Evolutionary conservation across 306 rosid species (phyloP).

Genomic region (Erythrophleum fordii): DNA sequence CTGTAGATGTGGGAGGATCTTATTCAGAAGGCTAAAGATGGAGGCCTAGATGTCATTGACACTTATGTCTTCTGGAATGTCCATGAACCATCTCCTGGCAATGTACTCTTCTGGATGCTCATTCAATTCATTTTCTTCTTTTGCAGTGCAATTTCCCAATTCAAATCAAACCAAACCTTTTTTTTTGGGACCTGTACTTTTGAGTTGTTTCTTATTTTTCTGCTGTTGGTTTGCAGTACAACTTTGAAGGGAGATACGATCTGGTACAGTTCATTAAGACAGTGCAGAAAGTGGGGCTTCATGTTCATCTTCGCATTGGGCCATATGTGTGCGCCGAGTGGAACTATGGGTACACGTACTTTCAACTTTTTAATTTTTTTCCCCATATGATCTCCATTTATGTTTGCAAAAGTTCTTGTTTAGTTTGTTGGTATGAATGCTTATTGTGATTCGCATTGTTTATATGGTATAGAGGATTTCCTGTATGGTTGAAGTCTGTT

Average conservation of each 20-base stretch:
- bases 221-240: slow-evolving; percentile 58
- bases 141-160: slow-evolving; percentile 15
- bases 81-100: slow-evolving; percentile 94
- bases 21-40: slow-evolving; percentile 84
- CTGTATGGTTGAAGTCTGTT: slow-evolving; percentile 96
- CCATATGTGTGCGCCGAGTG: slow-evolving; percentile 98
- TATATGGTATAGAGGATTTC: slow-evolving; percentile 74
- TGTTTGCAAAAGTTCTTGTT: slow-evolving; percentile 1
- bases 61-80: slow-evolving; percentile 96
- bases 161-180: not conserved
- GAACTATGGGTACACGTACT: slow-evolving; percentile 83
- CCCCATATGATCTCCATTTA: not conserved
- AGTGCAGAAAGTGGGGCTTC: slow-evolving; percentile 85
- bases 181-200: not conserved
- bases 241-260: slow-evolving; percentile 93
- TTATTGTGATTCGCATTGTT: slow-evolving; percentile 41
- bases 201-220: slow-evolving; percentile 22
- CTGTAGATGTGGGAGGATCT: slow-evolving; percentile 98
- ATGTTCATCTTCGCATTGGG: slow-evolving; percentile 95
- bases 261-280: slow-evolving; percentile 87
- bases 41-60: slow-evolving; percentile 90
- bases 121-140: not conserved
- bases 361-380: not conserved
- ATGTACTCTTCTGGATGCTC: slow-evolving; percentile 52
- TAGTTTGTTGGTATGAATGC: not conserved